phyloP scores from a whole-genome alignment of 768 basidiomycete genomes.

The Psilocybe cyanescens region DNA sequence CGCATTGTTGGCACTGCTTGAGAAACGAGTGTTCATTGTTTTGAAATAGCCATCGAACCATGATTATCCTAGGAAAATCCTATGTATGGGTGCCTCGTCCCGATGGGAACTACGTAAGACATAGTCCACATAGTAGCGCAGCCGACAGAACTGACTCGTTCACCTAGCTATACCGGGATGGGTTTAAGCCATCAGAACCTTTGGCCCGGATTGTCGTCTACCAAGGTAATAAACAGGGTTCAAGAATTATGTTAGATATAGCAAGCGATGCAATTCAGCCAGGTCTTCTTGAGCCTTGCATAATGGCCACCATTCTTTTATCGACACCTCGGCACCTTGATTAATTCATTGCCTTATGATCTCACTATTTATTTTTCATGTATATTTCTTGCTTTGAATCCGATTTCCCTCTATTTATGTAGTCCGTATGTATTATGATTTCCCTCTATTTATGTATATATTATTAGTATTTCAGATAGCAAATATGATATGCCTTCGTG shows the following conservation, averaged over 20 bases:
- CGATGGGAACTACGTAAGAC: conserved; percentile 18
- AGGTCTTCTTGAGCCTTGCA: conserved; percentile 19
- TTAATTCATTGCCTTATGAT: not conserved
- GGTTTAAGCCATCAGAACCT: conserved; percentile 14
- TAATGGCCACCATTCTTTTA: conserved; percentile 16
- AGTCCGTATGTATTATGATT: no score
- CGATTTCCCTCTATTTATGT: no score
- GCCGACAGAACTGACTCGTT: not conserved
- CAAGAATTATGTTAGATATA: conserved; percentile 15
- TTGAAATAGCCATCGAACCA: conserved; percentile 15
- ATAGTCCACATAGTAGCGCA: not conserved
- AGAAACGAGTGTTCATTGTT: not conserved
- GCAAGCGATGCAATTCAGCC: conserved; percentile 19
- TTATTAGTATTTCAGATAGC: no score
- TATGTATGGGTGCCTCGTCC: conserved; percentile 19
- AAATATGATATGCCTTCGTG: no score
- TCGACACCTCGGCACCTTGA: conserved; percentile 1
- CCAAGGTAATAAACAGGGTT: not conserved
- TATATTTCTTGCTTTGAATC: no score
- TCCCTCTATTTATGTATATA: no score
- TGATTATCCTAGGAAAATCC: conserved; percentile 10
- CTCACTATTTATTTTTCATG: no score
- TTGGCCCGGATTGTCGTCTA: conserved; percentile 10
- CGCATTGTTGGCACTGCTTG: not conserved
- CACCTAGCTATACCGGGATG: conserved; percentile 14